Base-by-base conservation (phyloP, 306 rosid species). In the Glycine latifolia region DNA sequence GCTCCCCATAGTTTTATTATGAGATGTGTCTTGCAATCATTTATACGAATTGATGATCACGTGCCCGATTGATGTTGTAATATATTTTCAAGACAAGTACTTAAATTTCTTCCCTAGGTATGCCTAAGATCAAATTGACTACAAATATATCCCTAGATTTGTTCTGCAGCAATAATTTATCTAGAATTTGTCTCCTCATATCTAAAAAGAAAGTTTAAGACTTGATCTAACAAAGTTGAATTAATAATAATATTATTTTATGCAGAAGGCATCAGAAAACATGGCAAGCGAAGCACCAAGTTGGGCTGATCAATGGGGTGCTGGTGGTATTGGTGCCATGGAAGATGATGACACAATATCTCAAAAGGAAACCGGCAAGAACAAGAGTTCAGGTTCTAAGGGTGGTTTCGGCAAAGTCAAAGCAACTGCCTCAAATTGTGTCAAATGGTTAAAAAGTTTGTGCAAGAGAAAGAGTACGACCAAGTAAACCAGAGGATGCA, bases 281-380 rank as follows among this genome's bases (percentile, higher is more conserved):
- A 91, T 95, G 98, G 94, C 85, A 9, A 77, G 83, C 8, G 95
- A 93, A 85, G 91, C 86, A 82, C 91, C 88, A 3, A 91, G 96
- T 83, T 93, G 97, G 97, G 98, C 98, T 8, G 98, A 93, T 85
- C 95, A 90, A 82, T 93, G 99, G 98, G 97, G 95, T 9, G 91
- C 86, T 1, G 97, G 94, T 31, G 98, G 98, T 15, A 87, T 95
- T 26, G 98, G 98, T 26, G 94, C 95, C 31, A 83, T 91, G 83
- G 92, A 86, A 37, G 89, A 88, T 71, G 89, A 84, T 11, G 88
- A 77, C 79, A 77, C 79, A 49, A 88, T 86, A 54, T 76, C 94
- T 85, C 77, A 81, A 67, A 88, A 87, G 39, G 87, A 82, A 70
- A 74, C 50, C 66, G 63, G 13, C 41, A 87, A 65, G 53, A 87